Conservation (phyloP, 495 filamentous ascomycete genomes). For the Chaetomidium leptoderma region DNA sequence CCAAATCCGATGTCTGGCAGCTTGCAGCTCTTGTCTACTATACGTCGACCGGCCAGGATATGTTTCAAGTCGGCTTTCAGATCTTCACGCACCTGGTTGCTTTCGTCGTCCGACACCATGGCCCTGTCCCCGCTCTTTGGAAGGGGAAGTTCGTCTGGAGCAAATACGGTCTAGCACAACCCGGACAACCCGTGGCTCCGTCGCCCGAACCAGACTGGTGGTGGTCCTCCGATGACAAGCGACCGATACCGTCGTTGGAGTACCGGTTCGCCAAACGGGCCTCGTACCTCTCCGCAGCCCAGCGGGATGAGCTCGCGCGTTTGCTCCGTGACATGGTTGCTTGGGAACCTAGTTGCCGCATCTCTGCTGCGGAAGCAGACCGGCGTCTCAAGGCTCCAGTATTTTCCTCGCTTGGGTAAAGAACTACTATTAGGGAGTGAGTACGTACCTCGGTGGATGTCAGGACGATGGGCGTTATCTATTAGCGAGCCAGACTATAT, state of each 20-base stretch:
- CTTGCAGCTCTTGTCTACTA: constrained; percentile 1
- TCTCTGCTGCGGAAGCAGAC: constrained; percentile 2
- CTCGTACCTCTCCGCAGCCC: not conserved
- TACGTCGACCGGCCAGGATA: not conserved
- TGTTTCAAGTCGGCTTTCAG: constrained; percentile 7
- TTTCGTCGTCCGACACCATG: not conserved
- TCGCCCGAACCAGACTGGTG: constrained; percentile 7
- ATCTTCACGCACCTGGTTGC: not conserved
- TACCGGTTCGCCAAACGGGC: not conserved
- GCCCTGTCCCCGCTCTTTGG: constrained; percentile 5
- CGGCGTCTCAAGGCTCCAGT: not conserved
- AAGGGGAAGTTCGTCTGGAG: constrained; percentile 6
- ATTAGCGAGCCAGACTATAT: too few relatives aligned
- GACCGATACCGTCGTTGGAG: not conserved
- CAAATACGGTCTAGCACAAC: not conserved
- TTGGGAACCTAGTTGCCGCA: constrained; percentile 4
- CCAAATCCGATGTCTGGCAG: constrained; percentile 8
- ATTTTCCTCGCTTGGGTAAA: not conserved
- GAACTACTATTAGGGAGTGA: not conserved
- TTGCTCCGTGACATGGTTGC: constrained; percentile 6
- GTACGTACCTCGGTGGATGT: too few relatives aligned
- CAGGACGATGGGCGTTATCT: too few relatives aligned
- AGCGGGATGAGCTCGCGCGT: not conserved
- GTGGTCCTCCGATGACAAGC: not conserved
- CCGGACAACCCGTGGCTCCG: not conserved